Evolutionary conservation across 108 stramenopile genomes (phyloP).

Genomic region (Fragilaria crotonensis): DNA sequence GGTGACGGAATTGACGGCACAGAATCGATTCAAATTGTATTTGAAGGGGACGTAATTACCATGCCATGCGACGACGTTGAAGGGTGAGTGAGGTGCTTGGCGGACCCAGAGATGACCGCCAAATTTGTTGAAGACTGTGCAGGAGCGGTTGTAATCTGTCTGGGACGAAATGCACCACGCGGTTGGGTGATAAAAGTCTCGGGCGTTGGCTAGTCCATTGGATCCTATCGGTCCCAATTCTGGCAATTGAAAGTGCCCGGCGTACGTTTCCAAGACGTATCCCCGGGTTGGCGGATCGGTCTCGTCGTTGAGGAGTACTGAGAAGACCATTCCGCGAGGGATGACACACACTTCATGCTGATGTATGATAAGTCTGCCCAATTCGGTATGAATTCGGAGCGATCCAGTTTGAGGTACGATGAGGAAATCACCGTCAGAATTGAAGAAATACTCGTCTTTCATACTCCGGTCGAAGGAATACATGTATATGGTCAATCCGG

Average conservation of each 20-base stretch:
- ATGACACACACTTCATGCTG: slow-evolving; percentile 83
- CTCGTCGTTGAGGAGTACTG: slow-evolving; percentile 34
- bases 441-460: slow-evolving; percentile 40
- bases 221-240: slow-evolving; percentile 91
- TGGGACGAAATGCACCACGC: slow-evolving; percentile 32
- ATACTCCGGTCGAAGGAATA: slow-evolving; percentile 68
- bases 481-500: slow-evolving; percentile 74
- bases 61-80: slow-evolving; percentile 94
- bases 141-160: slow-evolving; percentile 11
- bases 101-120: slow-evolving; percentile 53
- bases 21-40: slow-evolving; percentile 80
- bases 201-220: slow-evolving; percentile 92
- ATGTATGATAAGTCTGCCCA: slow-evolving; percentile 57
- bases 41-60: slow-evolving; percentile 92
- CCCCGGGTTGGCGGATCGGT: slow-evolving; percentile 45
- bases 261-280: slow-evolving; percentile 86
- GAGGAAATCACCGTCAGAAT: slow-evolving; percentile 90
- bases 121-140: slow-evolving; percentile 75
- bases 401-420: slow-evolving; percentile 80
- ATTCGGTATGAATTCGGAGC: slow-evolving; percentile 72
- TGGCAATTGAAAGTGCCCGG: slow-evolving; percentile 86
- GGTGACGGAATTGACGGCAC: slow-evolving; percentile 81
- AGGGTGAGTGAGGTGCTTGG: slow-evolving; percentile 63
- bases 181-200: slow-evolving; percentile 81
- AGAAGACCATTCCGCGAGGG: slow-evolving; percentile 82